Evolutionary conservation across 495 filamentous ascomycete species (phyloP).

Genomic region (Trichoderma reesei): DNA sequence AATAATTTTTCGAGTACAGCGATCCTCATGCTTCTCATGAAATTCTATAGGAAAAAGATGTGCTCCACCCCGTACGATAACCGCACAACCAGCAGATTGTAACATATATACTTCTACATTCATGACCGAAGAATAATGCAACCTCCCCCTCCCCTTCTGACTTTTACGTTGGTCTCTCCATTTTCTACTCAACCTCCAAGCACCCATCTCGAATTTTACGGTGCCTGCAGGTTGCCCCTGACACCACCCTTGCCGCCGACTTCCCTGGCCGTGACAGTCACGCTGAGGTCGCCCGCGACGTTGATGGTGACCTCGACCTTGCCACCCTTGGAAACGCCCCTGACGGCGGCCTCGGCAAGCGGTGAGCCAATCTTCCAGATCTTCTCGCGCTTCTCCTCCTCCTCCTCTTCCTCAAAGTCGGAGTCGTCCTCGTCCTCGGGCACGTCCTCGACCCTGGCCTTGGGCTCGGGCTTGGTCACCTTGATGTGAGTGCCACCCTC

Average conservation of each 20-base stretch:
- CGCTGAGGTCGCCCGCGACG: slow-evolving; percentile 62
- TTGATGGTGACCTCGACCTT: slow-evolving; percentile 92
- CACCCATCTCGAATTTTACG: no score
- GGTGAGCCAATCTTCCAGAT: slow-evolving; percentile 82
- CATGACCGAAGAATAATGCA: not conserved
- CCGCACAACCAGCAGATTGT: not conserved
- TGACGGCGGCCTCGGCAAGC: slow-evolving; percentile 78
- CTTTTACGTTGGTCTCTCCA: no score
- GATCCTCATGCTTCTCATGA: not conserved
- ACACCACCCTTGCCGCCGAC: slow-evolving; percentile 80
- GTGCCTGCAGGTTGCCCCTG: slow-evolving; percentile 49
- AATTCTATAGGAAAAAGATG: not conserved
- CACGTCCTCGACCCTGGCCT: slow-evolving; percentile 50
- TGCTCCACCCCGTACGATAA: not conserved
- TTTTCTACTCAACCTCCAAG: slow-evolving; percentile 4
- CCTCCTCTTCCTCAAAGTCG: slow-evolving; percentile 67
- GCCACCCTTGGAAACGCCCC: slow-evolving; percentile 71
- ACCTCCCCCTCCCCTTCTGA: not conserved
- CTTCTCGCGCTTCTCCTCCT: slow-evolving; percentile 78
- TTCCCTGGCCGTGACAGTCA: slow-evolving; percentile 74
- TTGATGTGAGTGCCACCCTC: slow-evolving; percentile 86
- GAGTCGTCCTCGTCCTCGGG: slow-evolving; percentile 53
- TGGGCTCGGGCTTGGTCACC: slow-evolving; percentile 73
- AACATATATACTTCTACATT: not conserved
- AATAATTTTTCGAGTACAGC: not conserved